phyloP scores from a whole-genome alignment of 495 filamentous ascomycete species.

The Tuber aestivum region DNA sequence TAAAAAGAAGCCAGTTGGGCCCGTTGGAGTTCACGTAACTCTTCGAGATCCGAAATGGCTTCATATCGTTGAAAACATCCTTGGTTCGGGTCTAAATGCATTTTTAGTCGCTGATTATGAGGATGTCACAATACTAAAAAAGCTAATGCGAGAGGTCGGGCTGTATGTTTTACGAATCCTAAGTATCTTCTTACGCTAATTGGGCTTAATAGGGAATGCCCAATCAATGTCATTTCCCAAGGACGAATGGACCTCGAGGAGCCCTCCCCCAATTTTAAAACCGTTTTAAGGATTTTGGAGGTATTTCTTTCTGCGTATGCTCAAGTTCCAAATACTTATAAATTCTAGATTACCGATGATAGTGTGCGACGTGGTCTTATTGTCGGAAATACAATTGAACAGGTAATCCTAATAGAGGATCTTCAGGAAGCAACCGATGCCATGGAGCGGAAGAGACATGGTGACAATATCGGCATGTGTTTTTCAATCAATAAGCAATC shows the following conservation, averaged over 20 bases:
- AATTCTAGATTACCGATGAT: constrained; percentile 63
- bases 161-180: constrained; percentile 18
- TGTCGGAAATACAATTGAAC: constrained; percentile 76
- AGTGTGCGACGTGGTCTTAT: constrained; percentile 73
- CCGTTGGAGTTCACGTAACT: constrained; percentile 68
- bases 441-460: constrained; percentile 59
- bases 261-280: constrained; percentile 65
- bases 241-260: constrained; percentile 61
- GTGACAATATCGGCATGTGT: constrained; percentile 67
- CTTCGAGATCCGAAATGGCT: constrained; percentile 77
- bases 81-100: constrained; percentile 59
- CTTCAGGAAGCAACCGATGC: constrained; percentile 59
- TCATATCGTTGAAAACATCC: constrained; percentile 66
- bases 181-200: constrained; percentile 1
- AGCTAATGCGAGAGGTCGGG: constrained; percentile 15
- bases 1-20: constrained; percentile 67
- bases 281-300: constrained; percentile 68
- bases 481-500: constrained; percentile 56
- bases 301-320: constrained; percentile 42
- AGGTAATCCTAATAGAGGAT: constrained; percentile 68
- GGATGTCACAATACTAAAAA: constrained; percentile 51
- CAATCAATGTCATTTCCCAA: constrained; percentile 61
- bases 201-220: constrained; percentile 48
- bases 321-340: constrained; percentile 17
- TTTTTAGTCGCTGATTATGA: constrained; percentile 79